Evolutionary conservation across 345 rosid species (phyloP).

Genomic region (Syzygium jambos): DNA sequence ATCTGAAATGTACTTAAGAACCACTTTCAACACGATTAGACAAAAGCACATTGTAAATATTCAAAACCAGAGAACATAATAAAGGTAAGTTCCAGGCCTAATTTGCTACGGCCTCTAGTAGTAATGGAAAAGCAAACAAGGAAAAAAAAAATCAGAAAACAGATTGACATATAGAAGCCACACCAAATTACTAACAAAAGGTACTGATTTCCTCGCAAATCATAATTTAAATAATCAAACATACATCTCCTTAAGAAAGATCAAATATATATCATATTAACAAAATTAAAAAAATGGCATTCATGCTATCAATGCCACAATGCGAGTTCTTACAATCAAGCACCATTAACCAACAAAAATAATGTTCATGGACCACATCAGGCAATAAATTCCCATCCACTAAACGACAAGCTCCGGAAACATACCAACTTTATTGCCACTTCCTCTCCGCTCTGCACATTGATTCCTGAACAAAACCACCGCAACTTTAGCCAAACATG

Average conservation of each 20-base stretch:
- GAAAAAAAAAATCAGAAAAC: not conserved
- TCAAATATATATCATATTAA: not conserved
- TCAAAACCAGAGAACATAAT: not conserved
- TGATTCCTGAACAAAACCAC: conserved; percentile 39
- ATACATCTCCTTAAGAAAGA: not conserved
- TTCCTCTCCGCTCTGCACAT: conserved; percentile 81
- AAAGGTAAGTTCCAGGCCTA: not conserved
- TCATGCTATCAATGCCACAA: not conserved
- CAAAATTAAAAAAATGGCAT: not conserved
- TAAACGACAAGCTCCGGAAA: not conserved
- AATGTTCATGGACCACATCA: not conserved
- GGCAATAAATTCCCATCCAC: not conserved
- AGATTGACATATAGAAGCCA: not conserved
- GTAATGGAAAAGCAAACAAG: not conserved
- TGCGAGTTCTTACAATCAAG: not conserved
- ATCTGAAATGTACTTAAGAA: not conserved
- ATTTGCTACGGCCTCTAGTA: not conserved
- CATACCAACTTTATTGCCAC: conserved; percentile 88
- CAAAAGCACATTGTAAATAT: not conserved
- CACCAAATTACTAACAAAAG: not conserved
- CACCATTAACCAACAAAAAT: not conserved
- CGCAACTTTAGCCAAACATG: not conserved
- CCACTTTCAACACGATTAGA: not conserved
- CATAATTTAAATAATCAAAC: not conserved
- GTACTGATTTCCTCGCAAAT: not conserved